These are phyloP conservation scores for Platanthera zijinensis DNA, from an alignment of 106 monocot species.

Conservation along the genomic window DNA sequence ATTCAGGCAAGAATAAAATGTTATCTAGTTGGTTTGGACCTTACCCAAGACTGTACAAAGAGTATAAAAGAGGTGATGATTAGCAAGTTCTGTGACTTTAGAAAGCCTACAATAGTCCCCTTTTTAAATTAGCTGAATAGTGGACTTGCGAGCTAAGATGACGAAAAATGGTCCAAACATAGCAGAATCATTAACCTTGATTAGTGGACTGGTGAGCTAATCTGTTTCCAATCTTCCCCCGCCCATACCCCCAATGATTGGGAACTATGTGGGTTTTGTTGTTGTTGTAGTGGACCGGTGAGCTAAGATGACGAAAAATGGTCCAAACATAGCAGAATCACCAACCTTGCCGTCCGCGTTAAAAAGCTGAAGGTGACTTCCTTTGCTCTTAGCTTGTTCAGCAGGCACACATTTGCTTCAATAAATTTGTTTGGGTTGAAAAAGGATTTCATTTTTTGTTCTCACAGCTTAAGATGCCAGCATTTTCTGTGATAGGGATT, in stretches of 20 bases:
- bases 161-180: constrained; percentile 73
- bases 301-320: constrained; percentile 59
- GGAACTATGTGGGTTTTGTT: too few relatives aligned
- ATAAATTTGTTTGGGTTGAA: background rate
- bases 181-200: constrained; percentile 67
- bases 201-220: too few relatives aligned
- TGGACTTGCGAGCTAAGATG: constrained; percentile 38
- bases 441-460: background rate
- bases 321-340: constrained; percentile 59
- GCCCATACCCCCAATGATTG: too few relatives aligned
- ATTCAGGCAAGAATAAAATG: too few relatives aligned
- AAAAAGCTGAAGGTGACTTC: constrained; percentile 63
- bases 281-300: too few relatives aligned
- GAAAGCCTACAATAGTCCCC: constrained; percentile 18
- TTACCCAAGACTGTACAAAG: constrained; percentile 22
- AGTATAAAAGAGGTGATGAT: constrained; percentile 43
- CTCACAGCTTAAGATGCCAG: constrained; percentile 42
- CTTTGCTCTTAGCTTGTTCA: background rate
- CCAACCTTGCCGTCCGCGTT: constrained; percentile 70
- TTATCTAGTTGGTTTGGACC: too few relatives aligned
- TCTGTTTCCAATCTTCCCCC: too few relatives aligned
- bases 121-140: constrained; percentile 4
- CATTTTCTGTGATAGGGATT: constrained; percentile 16
- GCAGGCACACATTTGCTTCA: background rate
- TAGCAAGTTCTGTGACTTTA: constrained; percentile 51